These are phyloP conservation scores for Acanthamoeba pearcei DNA, from an alignment of 208 protist genomes.

Conservation along the genomic window DNA sequence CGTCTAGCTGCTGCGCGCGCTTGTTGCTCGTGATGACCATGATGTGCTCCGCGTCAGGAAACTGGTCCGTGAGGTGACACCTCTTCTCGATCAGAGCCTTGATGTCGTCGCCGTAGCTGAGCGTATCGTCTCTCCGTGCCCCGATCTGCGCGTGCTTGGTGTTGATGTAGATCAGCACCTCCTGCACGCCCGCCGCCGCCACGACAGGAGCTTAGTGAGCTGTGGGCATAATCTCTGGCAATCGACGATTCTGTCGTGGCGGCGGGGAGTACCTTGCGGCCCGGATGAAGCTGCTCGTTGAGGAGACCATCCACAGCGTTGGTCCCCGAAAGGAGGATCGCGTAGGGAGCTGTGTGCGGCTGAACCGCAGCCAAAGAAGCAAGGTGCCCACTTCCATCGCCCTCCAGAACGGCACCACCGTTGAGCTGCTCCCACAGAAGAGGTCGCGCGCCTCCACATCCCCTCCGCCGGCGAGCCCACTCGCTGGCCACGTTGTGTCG, in stretches of 20 bases:
- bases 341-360: no score
- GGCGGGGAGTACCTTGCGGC: neutral
- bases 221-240: neutral
- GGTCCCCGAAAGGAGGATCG: neutral
- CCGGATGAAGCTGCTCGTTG: neutral
- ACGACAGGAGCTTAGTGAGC: neutral
- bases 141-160: neutral
- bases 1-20: neutral
- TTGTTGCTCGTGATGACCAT: neutral
- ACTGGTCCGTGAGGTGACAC: neutral
- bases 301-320: neutral
- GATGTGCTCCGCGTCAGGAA: neutral
- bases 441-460: neutral
- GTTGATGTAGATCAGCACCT: neutral
- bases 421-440: neutral
- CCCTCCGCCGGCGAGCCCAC: neutral
- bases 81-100: neutral
- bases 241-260: no score
- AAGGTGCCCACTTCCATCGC: no score
- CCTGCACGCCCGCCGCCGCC: neutral
- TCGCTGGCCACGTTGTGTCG: neutral
- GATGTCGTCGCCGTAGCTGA: conserved; percentile 11
- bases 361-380: no score
- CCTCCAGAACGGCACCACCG: neutral
- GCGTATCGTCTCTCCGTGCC: neutral